Evolutionary conservation across 2,329 filamentous ascomycete species (phyloP).

Genomic region (Cercospora citrullina): DNA sequence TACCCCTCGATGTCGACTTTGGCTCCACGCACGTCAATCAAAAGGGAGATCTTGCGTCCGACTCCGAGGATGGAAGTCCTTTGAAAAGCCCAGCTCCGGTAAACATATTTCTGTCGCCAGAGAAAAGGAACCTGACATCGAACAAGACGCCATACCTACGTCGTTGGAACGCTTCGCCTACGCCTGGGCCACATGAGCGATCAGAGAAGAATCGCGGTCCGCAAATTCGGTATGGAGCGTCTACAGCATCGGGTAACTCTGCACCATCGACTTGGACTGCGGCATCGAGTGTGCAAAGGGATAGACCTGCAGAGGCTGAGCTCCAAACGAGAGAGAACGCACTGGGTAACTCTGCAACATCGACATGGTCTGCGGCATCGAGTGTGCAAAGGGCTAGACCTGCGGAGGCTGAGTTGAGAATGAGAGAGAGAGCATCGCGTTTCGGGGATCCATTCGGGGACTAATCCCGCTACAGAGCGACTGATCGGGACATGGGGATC

Average conservation of each 20-base stretch:
- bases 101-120: conserved; percentile 4
- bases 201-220: neutral
- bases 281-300: neutral
- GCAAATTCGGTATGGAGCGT: neutral
- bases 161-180: neutral
- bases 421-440: neutral
- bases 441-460: conserved; percentile 4
- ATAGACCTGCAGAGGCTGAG: neutral
- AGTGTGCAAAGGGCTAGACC: neutral
- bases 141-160: neutral
- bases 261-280: neutral
- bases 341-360: neutral
- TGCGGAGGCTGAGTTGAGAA: neutral
- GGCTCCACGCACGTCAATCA: conserved; percentile 22
- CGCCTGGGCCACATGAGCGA: neutral
- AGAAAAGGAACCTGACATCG: neutral
- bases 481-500: conserved; percentile 6
- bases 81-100: conserved; percentile 10
- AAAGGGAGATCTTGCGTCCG: conserved; percentile 21
- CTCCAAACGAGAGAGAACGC: neutral
- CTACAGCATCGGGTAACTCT: neutral
- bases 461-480: neutral
- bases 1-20: conserved; percentile 3
- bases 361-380: neutral
- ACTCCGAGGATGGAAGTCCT: conserved; percentile 13